Base-by-base conservation (phyloP, 1,284 basidiomycete species). In the Pisolithus thermaeus region DNA sequence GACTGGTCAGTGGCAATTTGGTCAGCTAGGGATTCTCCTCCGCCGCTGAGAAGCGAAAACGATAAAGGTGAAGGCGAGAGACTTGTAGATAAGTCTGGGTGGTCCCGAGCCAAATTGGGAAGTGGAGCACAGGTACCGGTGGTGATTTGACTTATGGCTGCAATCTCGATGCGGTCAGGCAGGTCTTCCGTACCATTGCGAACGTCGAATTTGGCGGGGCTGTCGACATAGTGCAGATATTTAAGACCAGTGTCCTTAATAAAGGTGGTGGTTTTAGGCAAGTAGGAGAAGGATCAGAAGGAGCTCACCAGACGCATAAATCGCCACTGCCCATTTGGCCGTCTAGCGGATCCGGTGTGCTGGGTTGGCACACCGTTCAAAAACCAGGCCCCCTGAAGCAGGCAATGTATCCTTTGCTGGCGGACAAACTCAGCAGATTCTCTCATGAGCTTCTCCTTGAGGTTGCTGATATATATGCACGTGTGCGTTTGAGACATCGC, bases 351-450 rank as follows among this genome's bases (percentile, higher is more conserved):
- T 7, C 62, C 66, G 41, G 78, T 61, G 12, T 68, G 63, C 14
- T 71, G 73, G 1, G 78, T 70, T 0, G 81, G 80, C 38, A 86
- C 68, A 5, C 81, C 87, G 61, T 88, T 90, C 57, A 88, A 79
- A 68, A 95, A 94, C 92, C 92, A 95, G 35, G 91, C 88, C n/a
- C 92, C 92, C 62, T 92, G 87, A 46, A 92, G 71, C 40, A 96
- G 67, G 63, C 91, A 94, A 58, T 91, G 87, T 59, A 94, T 86
- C 43, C 95, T 79, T 70, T 98, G 95, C 64, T 92, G 87, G 28
- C 88, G 78, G 27, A 98, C 87, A 61, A 97, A 96, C 62, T 96
- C 93, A 61, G 85, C 93, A 14, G 92, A 94, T 64, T 97, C 95
- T 59, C 85, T 89, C 71, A 91, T 90, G 37, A 97, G 76, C 61